Evolutionary conservation across 1,139 yeast species (phyloP), one percentile per base, ranked within the genome.

Genomic region (Pichia cactophila): DNA sequence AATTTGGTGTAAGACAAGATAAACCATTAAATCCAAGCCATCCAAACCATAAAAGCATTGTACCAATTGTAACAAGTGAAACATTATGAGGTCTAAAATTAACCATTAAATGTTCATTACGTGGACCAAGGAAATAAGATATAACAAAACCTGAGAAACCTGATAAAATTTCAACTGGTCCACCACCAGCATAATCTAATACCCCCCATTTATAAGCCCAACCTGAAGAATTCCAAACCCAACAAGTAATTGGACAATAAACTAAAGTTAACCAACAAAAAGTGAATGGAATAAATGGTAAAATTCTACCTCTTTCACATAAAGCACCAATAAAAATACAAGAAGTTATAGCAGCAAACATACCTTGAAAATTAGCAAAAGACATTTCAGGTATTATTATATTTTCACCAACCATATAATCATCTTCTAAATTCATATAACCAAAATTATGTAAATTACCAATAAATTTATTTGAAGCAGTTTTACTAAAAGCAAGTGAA

Each of bases 171-270:
- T 92, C 97, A 41, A 92, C 96, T 1, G 97, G 96, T 0, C 97
- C 97, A 48, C 97, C 97, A 39, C 98, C 98, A 33, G 98, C 97
- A 67, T 88, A 92, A 66, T 92, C 98, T 51, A 90, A 73, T 1
- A 84, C 97, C 20, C 96, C 96, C 78, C 96, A 90, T 59, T 78
- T 75, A 67, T 73, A 78, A 40, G 96, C 96, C 97, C 97, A 92
- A 42, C 97, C 97, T 43, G 83, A 82, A 0, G 83, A 62, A 52
- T 89, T 85, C 98, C 97, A 92, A 51, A 87, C 81, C 97, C 97
- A 90, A 69, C 81, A 86, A 5, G 92, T 94, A 26, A 92, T 78
- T 0, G 97, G 97, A 65, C 95, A 86, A 68, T 90, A 92, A 16
- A 89, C 97, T 7, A 87, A 62, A 1, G 98, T 90, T 17, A 94